Conservation (phyloP, 2,329 filamentous ascomycete genomes). For the Remersonia thermophila region DNA sequence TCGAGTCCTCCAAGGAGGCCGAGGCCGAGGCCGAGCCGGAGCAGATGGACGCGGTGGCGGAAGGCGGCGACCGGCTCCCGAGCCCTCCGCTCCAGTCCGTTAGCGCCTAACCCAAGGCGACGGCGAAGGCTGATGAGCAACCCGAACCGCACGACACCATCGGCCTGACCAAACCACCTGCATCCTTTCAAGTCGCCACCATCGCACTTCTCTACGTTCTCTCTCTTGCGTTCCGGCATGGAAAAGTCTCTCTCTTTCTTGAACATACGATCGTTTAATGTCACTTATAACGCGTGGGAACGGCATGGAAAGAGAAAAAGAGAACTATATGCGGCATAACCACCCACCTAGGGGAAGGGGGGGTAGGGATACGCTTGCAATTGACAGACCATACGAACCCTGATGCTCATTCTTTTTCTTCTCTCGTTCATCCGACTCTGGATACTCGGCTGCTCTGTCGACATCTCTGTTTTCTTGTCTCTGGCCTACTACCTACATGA, state of each 20-base stretch:
- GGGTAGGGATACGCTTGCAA: too few species aligned
- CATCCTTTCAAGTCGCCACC: too few species aligned
- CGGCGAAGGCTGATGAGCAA: too few species aligned
- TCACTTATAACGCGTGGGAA: conserved; percentile 2
- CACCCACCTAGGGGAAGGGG: not conserved
- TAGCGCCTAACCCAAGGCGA: conserved; percentile 16
- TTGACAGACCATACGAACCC: too few species aligned
- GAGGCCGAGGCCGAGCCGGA: conserved; percentile 9
- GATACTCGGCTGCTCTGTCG: too few species aligned
- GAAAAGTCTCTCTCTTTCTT: not conserved
- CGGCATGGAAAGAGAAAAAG: not conserved
- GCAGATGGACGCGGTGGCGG: not conserved
- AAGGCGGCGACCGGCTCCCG: conserved; percentile 15
- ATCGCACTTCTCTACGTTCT: not conserved
- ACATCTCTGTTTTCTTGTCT: too few species aligned
- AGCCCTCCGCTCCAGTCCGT: conserved; percentile 25
- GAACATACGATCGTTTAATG: conserved; percentile 5
- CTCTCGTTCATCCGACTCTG: too few species aligned
- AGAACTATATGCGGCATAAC: not conserved
- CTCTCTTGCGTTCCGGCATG: not conserved
- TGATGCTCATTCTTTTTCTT: too few species aligned
- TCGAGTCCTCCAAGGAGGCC: too few species aligned
- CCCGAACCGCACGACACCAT: too few species aligned
- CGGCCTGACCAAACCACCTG: too few species aligned
- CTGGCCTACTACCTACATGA: too few species aligned